These are phyloP conservation scores for Filobasidium uniguttulatum DNA, from an alignment of 1,284 basidiomycete genomes.

Conservation along the genomic window DNA sequence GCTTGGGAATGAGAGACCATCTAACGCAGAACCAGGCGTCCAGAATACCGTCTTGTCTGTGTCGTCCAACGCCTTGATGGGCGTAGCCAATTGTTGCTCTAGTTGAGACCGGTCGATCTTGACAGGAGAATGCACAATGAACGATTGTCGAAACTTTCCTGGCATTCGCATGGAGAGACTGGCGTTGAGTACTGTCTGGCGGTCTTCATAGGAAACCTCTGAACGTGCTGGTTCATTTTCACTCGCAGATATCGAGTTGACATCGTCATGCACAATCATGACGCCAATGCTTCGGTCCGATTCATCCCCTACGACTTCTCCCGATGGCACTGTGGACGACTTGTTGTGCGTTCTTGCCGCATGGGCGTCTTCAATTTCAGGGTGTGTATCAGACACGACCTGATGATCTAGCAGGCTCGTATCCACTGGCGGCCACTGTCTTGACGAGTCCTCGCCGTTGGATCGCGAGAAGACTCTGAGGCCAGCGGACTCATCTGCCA, in stretches of 20 bases:
- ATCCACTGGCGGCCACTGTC: background rate
- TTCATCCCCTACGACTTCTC: background rate
- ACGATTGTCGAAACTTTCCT: background rate
- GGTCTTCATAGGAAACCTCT: background rate
- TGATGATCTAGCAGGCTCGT: background rate
- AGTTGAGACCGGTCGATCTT: background rate
- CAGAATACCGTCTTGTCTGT: background rate
- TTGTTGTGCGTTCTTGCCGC: background rate
- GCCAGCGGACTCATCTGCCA: background rate
- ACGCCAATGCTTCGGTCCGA: background rate
- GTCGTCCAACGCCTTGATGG: too few species aligned
- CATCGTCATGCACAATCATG: constrained; percentile 1
- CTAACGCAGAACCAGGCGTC: background rate
- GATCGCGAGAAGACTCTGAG: background rate
- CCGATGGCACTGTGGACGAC: background rate
- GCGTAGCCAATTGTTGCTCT: background rate
- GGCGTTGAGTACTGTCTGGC: background rate
- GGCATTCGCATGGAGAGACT: background rate
- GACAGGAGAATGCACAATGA: too few species aligned
- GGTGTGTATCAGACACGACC: too few species aligned
- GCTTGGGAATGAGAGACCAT: background rate
- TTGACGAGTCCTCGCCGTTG: background rate
- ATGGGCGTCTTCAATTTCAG: background rate
- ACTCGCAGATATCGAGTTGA: too few species aligned
- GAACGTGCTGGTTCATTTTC: too few species aligned